phyloP scores from a whole-genome alignment of 2,329 filamentous ascomycete species.

The Exophiala sp. region DNA sequence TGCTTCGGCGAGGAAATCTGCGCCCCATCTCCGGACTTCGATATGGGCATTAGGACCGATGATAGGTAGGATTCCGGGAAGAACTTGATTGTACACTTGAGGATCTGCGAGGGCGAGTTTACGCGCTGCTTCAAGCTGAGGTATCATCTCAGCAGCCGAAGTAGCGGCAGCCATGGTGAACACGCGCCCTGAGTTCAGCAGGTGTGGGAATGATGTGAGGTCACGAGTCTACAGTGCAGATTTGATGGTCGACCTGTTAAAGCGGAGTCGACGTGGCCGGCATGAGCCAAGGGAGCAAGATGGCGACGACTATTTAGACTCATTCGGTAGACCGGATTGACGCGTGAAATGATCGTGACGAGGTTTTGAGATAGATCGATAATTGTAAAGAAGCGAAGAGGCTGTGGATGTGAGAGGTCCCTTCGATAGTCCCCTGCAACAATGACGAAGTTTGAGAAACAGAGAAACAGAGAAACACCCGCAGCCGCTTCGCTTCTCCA shows the following conservation, averaged over 20 bases:
- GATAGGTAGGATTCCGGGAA: constrained; percentile 89
- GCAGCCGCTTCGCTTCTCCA: neutral
- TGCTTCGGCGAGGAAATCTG: constrained; percentile 91
- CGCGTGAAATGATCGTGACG: neutral
- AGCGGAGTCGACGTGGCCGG: neutral
- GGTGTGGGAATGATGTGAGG: neutral
- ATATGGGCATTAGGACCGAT: constrained; percentile 71
- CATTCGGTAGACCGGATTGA: neutral
- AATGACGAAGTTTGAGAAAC: neutral
- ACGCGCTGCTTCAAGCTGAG: constrained; percentile 84
- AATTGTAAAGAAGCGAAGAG: too few relatives aligned
- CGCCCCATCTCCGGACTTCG: constrained; percentile 89
- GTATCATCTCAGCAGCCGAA: constrained; percentile 47
- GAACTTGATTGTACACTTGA: constrained; percentile 84
- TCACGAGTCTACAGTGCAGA: constrained; percentile 19
- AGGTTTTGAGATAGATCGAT: too few relatives aligned
- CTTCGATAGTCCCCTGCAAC: too few relatives aligned
- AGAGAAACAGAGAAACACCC: neutral
- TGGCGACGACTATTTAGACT: constrained; percentile 6
- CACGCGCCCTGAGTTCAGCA: constrained; percentile 4
- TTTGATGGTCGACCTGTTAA: neutral
- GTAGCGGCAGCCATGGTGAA: constrained; percentile 22
- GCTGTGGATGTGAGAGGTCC: too few relatives aligned
- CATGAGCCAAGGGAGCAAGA: neutral
- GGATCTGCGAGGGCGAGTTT: constrained; percentile 84